Conservation (phyloP, 2,329 filamentous ascomycete species). For the Pseudogymnoascus sp. region DNA sequence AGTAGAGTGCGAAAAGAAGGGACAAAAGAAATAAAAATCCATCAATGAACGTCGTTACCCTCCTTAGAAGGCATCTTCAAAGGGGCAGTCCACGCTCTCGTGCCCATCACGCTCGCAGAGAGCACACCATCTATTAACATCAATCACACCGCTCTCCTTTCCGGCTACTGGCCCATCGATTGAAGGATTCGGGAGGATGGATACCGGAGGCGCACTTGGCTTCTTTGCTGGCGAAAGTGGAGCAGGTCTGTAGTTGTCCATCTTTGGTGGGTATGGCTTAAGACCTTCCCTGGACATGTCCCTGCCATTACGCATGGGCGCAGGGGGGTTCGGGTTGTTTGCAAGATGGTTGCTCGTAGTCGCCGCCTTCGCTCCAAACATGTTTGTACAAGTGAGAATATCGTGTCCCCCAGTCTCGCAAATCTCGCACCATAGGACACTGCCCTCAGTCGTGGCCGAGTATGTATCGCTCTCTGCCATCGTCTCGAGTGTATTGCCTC, state of each 20-base stretch:
- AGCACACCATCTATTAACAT: slow-evolving; percentile 91
- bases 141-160: slow-evolving; percentile 68
- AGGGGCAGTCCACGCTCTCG: slow-evolving; percentile 88
- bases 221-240: slow-evolving; percentile 45
- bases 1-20: neutral
- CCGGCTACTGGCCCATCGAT: slow-evolving; percentile 64
- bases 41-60: neutral
- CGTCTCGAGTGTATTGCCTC: slow-evolving; percentile 51
- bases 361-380: slow-evolving; percentile 49
- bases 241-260: slow-evolving; percentile 43
- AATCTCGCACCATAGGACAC: slow-evolving; percentile 84
- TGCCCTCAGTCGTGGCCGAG: slow-evolving; percentile 61
- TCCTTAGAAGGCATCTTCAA: slow-evolving; percentile 67
- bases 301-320: slow-evolving; percentile 27
- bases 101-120: slow-evolving; percentile 94
- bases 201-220: slow-evolving; percentile 32
- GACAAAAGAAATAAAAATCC: neutral
- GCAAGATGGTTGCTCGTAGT: slow-evolving; percentile 8
- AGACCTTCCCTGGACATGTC: slow-evolving; percentile 33
- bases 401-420: slow-evolving; percentile 89
- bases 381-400: slow-evolving; percentile 87
- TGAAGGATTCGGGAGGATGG: slow-evolving; percentile 51
- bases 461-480: slow-evolving; percentile 64
- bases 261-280: slow-evolving; percentile 32
- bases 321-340: slow-evolving; percentile 13